A percentile compares a stretch with the other conserved stretches of the same genome.
phyloP scores from a whole-genome alignment of 208 protist species.

The Acanthamoeba royreba region DNA sequence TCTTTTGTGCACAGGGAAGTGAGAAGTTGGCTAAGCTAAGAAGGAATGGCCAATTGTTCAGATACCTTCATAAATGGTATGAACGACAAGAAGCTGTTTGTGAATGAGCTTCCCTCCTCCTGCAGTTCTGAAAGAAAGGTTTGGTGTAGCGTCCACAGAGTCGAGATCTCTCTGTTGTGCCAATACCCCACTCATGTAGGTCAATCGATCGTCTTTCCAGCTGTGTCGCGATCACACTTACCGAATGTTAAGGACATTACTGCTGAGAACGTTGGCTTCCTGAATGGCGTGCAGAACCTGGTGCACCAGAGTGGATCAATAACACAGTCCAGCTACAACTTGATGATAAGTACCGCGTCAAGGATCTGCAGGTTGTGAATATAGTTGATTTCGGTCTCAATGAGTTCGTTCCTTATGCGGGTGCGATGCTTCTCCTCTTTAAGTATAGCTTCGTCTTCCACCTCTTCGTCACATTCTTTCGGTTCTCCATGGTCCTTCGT shows the following conservation, averaged over 20 bases:
- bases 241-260: background rate
- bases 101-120: background rate
- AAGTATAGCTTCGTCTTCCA: background rate
- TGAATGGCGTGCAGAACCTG: background rate
- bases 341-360: background rate
- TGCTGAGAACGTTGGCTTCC: background rate
- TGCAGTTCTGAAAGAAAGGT: slow-evolving; percentile 10
- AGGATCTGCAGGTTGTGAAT: slow-evolving; percentile 33
- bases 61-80: background rate
- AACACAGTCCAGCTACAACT: background rate
- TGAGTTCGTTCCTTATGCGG: background rate
- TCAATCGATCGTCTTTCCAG: background rate
- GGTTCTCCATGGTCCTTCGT: no score
- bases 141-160: background rate
- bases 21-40: background rate
- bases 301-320: background rate
- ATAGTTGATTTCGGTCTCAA: slow-evolving; percentile 36
- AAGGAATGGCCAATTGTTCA: background rate
- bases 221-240: background rate
- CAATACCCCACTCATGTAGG: background rate
- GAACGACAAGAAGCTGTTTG: background rate
- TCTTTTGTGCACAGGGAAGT: background rate
- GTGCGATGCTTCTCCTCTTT: background rate
- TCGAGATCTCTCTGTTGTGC: background rate
- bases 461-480: background rate